Conservation (phyloP, 2,329 filamentous ascomycete genomes). For the Diatrype stigma region DNA sequence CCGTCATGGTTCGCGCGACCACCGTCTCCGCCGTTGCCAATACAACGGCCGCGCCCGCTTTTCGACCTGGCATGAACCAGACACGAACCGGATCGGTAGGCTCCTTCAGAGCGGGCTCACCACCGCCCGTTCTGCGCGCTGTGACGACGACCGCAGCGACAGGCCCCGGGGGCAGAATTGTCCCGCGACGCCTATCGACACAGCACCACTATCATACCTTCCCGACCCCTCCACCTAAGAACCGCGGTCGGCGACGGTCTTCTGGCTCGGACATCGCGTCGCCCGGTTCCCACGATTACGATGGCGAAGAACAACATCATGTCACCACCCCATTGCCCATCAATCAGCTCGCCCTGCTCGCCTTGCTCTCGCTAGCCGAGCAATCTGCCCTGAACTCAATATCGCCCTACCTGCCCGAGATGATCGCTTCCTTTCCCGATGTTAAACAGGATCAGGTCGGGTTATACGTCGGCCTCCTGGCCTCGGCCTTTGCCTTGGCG, state of each 20-base stretch:
- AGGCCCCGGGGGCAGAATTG: slow-evolving; percentile 4
- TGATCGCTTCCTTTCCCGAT: slow-evolving; percentile 82
- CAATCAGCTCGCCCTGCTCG: slow-evolving; percentile 77
- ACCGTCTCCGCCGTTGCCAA: slow-evolving; percentile 14
- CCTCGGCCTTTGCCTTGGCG: slow-evolving; percentile 85
- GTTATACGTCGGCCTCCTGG: slow-evolving; percentile 84
- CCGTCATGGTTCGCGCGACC: slow-evolving; percentile 18
- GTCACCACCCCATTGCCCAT: slow-evolving; percentile 69
- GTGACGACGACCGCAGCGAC: slow-evolving; percentile 1
- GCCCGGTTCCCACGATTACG: slow-evolving; percentile 20
- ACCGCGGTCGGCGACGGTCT: slow-evolving; percentile 42
- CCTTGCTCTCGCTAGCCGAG: slow-evolving; percentile 84
- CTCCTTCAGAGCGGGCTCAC: slow-evolving; percentile 30
- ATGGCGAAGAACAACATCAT: slow-evolving; percentile 26
- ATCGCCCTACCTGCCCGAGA: slow-evolving; percentile 87
- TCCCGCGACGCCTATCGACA: slow-evolving; percentile 28
- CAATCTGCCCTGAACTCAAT: slow-evolving; percentile 98
- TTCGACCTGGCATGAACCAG: slow-evolving; percentile 13
- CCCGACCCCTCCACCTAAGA: slow-evolving; percentile 67
- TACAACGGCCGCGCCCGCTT: slow-evolving; percentile 7
- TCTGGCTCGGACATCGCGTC: slow-evolving; percentile 27
- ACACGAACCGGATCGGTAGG: slow-evolving; percentile 20
- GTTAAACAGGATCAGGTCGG: slow-evolving; percentile 69
- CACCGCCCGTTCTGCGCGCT: slow-evolving; percentile 18
- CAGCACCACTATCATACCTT: slow-evolving; percentile 75